Evolutionary conservation across 1,284 basidiomycete species (phyloP).

Genomic region (Pulchroboletus neoregius): DNA sequence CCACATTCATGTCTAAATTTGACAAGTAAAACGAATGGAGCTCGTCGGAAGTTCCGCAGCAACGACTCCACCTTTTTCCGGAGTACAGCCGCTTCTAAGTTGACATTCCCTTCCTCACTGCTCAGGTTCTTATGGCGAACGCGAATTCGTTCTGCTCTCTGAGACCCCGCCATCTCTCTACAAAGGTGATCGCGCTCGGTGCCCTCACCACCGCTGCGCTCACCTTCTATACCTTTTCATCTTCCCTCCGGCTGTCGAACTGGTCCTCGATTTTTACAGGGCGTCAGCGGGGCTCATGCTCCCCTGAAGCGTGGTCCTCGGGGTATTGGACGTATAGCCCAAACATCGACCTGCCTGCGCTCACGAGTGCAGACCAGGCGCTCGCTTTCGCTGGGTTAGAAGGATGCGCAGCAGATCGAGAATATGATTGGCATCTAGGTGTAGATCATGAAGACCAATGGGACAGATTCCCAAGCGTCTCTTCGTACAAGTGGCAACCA

Average conservation of each 20-base stretch:
- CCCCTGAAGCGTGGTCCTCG: slow-evolving; percentile 41
- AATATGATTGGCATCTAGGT: slow-evolving; percentile 59
- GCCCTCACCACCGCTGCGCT: slow-evolving; percentile 21
- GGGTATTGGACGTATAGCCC: slow-evolving; percentile 43
- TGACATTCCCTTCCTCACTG: background rate
- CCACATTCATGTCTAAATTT: background rate
- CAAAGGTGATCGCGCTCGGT: slow-evolving; percentile 24
- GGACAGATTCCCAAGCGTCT: slow-evolving; percentile 49
- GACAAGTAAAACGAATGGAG: background rate
- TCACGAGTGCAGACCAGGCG: slow-evolving; percentile 42
- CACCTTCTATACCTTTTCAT: slow-evolving; percentile 26
- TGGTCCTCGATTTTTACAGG: slow-evolving; percentile 28
- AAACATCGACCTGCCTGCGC: slow-evolving; percentile 33
- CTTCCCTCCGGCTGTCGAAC: slow-evolving; percentile 13
- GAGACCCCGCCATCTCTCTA: slow-evolving; percentile 21
- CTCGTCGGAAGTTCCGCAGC: slow-evolving; percentile 13
- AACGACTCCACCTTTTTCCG: background rate
- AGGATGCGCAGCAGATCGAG: slow-evolving; percentile 58
- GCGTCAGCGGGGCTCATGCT: slow-evolving; percentile 33
- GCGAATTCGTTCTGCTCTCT: slow-evolving; percentile 13
- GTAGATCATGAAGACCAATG: slow-evolving; percentile 45
- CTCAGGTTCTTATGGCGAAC: slow-evolving; percentile 4
- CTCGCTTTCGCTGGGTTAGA: slow-evolving; percentile 50
- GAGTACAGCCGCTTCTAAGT: background rate
- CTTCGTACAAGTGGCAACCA: slow-evolving; percentile 52